Evolutionary conservation across 331 rosid species (phyloP).

Genomic region (Quercus lobata): DNA sequence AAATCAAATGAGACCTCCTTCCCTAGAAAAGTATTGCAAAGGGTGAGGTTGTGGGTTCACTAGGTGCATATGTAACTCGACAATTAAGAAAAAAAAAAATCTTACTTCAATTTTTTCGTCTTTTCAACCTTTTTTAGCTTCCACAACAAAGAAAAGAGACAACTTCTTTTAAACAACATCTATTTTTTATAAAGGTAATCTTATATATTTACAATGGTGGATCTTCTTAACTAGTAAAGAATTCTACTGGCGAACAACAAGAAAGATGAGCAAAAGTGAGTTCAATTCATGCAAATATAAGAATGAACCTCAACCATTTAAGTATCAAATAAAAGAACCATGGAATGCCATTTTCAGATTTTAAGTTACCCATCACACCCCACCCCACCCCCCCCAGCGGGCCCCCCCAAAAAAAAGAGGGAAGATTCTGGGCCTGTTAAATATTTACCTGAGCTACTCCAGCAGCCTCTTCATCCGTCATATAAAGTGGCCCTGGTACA

Average conservation of each 20-base stretch:
- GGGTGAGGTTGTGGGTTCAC: too few relatives aligned
- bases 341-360: neutral
- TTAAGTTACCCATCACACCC: neutral
- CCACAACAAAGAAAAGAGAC: neutral
- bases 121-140: neutral
- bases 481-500: slow-evolving; percentile 69
- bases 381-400: neutral
- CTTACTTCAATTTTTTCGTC: neutral
- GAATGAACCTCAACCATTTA: neutral
- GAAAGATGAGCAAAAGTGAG: neutral
- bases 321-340: neutral
- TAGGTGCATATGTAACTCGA: too few relatives aligned
- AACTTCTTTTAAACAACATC: neutral
- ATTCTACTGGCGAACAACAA: neutral
- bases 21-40: too few relatives aligned
- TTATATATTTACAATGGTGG: neutral
- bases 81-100: too few relatives aligned
- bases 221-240: neutral
- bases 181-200: neutral
- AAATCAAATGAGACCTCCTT: too few relatives aligned
- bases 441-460: slow-evolving; percentile 55
- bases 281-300: neutral
- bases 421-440: neutral
- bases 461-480: slow-evolving; percentile 75
- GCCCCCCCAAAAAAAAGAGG: neutral